phyloP scores from a whole-genome alignment of 441 rosid genomes.

The Omphalea diandra region DNA sequence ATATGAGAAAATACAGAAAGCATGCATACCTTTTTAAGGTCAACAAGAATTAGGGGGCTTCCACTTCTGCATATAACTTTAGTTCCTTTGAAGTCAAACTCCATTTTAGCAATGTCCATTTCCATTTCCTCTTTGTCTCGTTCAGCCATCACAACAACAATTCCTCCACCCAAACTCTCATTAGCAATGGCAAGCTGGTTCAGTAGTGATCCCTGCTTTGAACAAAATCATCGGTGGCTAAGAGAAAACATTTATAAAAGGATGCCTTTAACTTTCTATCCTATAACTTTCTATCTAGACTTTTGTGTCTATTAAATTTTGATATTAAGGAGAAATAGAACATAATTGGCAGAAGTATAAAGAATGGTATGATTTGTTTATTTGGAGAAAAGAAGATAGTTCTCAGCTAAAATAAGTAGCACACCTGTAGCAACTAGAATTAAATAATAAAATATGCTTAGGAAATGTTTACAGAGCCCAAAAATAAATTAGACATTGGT shows the following conservation, averaged over 20 bases:
- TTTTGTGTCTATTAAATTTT: not conserved
- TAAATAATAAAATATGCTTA: not conserved
- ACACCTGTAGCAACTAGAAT: not conserved
- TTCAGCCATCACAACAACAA: conserved; percentile 77
- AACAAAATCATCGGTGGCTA: conserved; percentile 18
- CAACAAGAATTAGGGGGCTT: conserved; percentile 67
- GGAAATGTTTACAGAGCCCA: not conserved
- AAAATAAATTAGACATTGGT: conserved; percentile 3
- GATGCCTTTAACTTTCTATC: too few relatives aligned
- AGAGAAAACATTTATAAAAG: conserved; percentile 8
- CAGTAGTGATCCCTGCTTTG: conserved; percentile 57
- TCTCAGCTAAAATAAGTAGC: not conserved
- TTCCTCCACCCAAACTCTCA: conserved; percentile 74
- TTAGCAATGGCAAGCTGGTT: conserved; percentile 71
- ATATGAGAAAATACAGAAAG: not conserved
- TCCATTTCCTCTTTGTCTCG: conserved; percentile 84
- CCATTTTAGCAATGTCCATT: conserved; percentile 75
- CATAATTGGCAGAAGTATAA: not conserved
- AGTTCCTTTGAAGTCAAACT: conserved; percentile 68
- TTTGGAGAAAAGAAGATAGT: not conserved
- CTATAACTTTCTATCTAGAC: not conserved
- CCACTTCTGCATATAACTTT: conserved; percentile 77
- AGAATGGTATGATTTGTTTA: not conserved
- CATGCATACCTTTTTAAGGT: conserved; percentile 54
- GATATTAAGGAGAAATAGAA: not conserved